Base-by-base conservation (phyloP, 1,139 yeast genomes). In the Entelexis paramagnoliae region DNA sequence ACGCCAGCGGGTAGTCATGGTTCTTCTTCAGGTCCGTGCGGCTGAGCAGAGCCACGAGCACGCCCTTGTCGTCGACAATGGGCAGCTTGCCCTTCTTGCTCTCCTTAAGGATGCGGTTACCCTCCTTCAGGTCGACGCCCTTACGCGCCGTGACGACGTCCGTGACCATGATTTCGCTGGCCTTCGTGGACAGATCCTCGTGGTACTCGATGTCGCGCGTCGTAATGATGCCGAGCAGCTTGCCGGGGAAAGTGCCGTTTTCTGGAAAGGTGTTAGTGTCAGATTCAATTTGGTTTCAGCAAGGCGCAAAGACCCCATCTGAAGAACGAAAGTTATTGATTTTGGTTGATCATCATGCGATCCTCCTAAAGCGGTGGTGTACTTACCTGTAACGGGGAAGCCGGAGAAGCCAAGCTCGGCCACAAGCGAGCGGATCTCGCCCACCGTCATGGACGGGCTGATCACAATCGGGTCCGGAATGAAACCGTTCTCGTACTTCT, bases 301-400 rank as follows among this genome's bases (percentile, higher is more conserved):
- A 87, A 78, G 95, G 85, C 89, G 19, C 35, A 26, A 45, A 32
- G 33, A 40, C 36, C 58, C 56, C 58, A 52, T 60, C 96, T 95
- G 98, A 83, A 91, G 98, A 91, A 91, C 97, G 98, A 91, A 91
- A 91, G 97, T 91, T 88, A 86, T 75, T 68, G 62, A 66, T 19
- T 20, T 46, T 42, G 34, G 43, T 44, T 36, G 49, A 47, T 50
- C 53, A 54, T 54, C 57, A 54, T 44, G 20, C 24, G 22, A 63
- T 64, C 62, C 54, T 63, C 46, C 22, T 33, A 17, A 4, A 40
- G 36, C 24, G 39, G 29, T 28, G 41, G 17, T 40, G 58, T 61
- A 88, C 98, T 76, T 86, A 91, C 97, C 96, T 72, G 98, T 93
- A 67, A 91, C 95, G 62, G 98, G 98, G 83, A 88, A 91, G 52